A percentile compares a stretch with the other conserved stretches of the same genome.
These are phyloP conservation scores for Juglanconis sp. DNA, from an alignment of 2,329 filamentous ascomycete genomes.

Conservation along the genomic window DNA sequence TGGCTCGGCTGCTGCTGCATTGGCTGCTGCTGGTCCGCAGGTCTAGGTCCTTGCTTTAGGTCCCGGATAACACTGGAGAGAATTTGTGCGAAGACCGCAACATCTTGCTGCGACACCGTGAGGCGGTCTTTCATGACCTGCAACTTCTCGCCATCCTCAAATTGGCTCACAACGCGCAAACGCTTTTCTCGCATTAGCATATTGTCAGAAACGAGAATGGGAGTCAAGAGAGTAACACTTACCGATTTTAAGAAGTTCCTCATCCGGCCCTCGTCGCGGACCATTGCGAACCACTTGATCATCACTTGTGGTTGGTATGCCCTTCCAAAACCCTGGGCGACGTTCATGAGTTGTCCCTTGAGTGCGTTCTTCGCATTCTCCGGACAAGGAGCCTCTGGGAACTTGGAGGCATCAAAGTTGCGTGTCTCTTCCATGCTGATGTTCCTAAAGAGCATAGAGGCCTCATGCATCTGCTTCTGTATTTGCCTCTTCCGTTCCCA, in stretches of 20 bases:
- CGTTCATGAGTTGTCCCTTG: background rate
- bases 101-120: constrained; percentile 48
- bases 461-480: constrained; percentile 18
- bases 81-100: constrained; percentile 43
- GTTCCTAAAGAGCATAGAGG: constrained; percentile 30
- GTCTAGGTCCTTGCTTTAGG: constrained; percentile 31
- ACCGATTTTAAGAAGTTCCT: constrained; percentile 52
- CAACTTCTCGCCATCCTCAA: constrained; percentile 46
- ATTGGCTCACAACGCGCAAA: constrained; percentile 51
- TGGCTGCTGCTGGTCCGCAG: constrained; percentile 25
- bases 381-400: constrained; percentile 42
- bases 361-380: background rate
- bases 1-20: constrained; percentile 15
- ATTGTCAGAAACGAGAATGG: background rate
- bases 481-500: constrained; percentile 37
- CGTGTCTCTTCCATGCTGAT: constrained; percentile 39
- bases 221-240: constrained; percentile 27
- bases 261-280: constrained; percentile 47
- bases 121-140: constrained; percentile 44
- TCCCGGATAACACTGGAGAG: constrained; percentile 53
- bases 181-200: constrained; percentile 43
- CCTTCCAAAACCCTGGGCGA: background rate
- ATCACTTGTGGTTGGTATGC: constrained; percentile 34
- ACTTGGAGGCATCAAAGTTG: constrained; percentile 35
- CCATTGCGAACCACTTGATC: constrained; percentile 45